Base-by-base conservation (phyloP, 371 early-diverging fungal genomes). In the Saksenaea vasiformis region DNA sequence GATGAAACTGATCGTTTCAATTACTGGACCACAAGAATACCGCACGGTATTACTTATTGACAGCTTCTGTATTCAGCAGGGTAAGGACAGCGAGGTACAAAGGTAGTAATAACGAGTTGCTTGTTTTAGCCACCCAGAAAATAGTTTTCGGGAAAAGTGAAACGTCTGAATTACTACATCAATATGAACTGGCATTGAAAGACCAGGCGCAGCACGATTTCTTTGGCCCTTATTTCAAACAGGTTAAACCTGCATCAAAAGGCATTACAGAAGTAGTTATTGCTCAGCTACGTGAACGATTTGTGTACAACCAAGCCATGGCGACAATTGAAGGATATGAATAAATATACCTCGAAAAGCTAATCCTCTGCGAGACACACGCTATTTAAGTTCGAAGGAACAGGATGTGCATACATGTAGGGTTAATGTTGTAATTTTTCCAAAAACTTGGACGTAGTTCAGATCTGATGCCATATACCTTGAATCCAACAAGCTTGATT, bases 11-110 rank as follows among this genome's bases (percentile, higher is more conserved):
- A 19, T 58, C 11, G 19, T 14, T 3, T 58, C 61, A 11, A 35
- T 62, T 14, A 36, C 60, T 47, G 65, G 62, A 26, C 69, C 69
- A 26, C 54, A 58, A 19, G 65, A 64, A 54, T 69, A 58, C 35
- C 35, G 60, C 31, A 43, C 58, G 15, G 60, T 62, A 4, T 54
- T 69, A 28, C 38, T 69, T 5, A 54, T 62, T n/a, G 65, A 69
- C 26, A 39, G 43, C 24, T 35, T 69, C 19, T 60, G 65, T 5
- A 44, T 61, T 13, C 39, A 54, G 54, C 39, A 64, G 55, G 64
- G 57, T 59, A 60, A 55, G 22, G 47, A 19, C 14, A 54, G 31
- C 14, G 17, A 26, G 19, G 54, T n/a, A 2, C 11, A 31, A 0
- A 54, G 54, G 22, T 1, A 10, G 14, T 57, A 26, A 22, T 36